Conservation (phyloP, 2,329 filamentous ascomycete species). For the Trichoderma sp. region DNA sequence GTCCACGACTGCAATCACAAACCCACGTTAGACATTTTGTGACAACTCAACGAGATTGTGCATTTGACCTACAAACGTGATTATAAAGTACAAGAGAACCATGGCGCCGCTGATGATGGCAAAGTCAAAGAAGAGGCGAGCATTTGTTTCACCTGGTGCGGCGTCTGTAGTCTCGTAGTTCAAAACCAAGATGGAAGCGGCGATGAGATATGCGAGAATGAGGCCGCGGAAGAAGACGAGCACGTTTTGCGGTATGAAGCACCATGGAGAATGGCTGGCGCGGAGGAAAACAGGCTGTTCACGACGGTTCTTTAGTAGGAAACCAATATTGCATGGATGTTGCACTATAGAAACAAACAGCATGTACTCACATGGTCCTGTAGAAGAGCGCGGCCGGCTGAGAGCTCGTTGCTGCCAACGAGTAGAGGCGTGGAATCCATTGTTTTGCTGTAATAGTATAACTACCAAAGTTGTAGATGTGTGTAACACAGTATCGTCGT, state of each 20-base stretch:
- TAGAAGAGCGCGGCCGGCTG: slow-evolving; percentile 31
- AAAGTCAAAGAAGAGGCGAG: slow-evolving; percentile 50
- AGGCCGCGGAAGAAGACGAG: slow-evolving; percentile 45
- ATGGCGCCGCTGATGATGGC: slow-evolving; percentile 44
- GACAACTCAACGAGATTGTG: not conserved
- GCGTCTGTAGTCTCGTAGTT: slow-evolving; percentile 46
- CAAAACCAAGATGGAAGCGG: slow-evolving; percentile 41
- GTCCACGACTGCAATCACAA: slow-evolving; percentile 45
- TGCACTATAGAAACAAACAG: not conserved
- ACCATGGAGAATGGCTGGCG: slow-evolving; percentile 52
- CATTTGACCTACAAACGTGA: slow-evolving; percentile 45
- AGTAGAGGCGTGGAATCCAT: slow-evolving; percentile 40
- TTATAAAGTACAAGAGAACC: slow-evolving; percentile 45
- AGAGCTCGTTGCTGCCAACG: slow-evolving; percentile 30
- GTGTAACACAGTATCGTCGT: not conserved
- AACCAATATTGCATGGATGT: not conserved
- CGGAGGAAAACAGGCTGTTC: slow-evolving; percentile 50
- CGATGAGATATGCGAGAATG: slow-evolving; percentile 44
- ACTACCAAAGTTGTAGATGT: not conserved
- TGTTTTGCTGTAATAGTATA: too few relatives aligned
- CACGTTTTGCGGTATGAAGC: slow-evolving; percentile 44
- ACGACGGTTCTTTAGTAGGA: slow-evolving; percentile 21
- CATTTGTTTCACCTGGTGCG: slow-evolving; percentile 36
- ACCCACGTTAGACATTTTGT: not conserved
- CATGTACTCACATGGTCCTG: slow-evolving; percentile 36